phyloP scores from a whole-genome alignment of 331 rosid genomes.

The Malus hybrid region DNA sequence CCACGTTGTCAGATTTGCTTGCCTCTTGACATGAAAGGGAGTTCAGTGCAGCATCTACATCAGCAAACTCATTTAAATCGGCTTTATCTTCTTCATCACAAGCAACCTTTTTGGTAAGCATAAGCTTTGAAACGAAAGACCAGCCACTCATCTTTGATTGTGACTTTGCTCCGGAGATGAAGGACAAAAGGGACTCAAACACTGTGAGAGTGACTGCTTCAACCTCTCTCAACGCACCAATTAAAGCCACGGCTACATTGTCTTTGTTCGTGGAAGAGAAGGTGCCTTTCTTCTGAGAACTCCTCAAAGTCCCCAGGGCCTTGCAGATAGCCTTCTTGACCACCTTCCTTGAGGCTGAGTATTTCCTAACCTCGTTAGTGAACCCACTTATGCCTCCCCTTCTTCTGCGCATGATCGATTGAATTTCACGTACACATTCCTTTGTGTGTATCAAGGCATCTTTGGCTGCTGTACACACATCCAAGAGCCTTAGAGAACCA shows the following conservation, averaged over 20 bases:
- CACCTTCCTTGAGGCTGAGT: slow-evolving; percentile 49
- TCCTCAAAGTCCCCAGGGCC: slow-evolving; percentile 37
- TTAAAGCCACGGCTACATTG: slow-evolving; percentile 23
- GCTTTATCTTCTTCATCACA: slow-evolving; percentile 24
- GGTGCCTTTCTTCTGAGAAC: slow-evolving; percentile 20
- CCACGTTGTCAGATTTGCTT: slow-evolving; percentile 21
- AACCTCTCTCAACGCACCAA: slow-evolving; percentile 39
- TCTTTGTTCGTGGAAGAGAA: slow-evolving; percentile 30
- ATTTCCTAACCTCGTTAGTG: slow-evolving; percentile 43
- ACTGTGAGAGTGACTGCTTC: slow-evolving; percentile 38
- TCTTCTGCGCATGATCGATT: slow-evolving; percentile 53
- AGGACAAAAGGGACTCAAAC: slow-evolving; percentile 46
- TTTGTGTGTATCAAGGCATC: slow-evolving; percentile 32
- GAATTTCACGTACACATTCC: slow-evolving; percentile 21
- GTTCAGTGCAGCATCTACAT: slow-evolving; percentile 41
- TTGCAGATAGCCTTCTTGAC: slow-evolving; percentile 52
- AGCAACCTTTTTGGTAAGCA: slow-evolving; percentile 36
- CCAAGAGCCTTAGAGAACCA: slow-evolving; percentile 55
- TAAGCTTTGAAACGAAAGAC: slow-evolving; percentile 60
- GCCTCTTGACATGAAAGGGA: slow-evolving; percentile 13
- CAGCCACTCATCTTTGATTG: slow-evolving; percentile 40
- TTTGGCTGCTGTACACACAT: slow-evolving; percentile 30
- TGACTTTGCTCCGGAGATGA: slow-evolving; percentile 40
- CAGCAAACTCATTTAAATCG: slow-evolving; percentile 50
- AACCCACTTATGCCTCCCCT: slow-evolving; percentile 30